Conservation (phyloP, 2,329 filamentous ascomycete genomes). For the Colletotrichum incanum region DNA sequence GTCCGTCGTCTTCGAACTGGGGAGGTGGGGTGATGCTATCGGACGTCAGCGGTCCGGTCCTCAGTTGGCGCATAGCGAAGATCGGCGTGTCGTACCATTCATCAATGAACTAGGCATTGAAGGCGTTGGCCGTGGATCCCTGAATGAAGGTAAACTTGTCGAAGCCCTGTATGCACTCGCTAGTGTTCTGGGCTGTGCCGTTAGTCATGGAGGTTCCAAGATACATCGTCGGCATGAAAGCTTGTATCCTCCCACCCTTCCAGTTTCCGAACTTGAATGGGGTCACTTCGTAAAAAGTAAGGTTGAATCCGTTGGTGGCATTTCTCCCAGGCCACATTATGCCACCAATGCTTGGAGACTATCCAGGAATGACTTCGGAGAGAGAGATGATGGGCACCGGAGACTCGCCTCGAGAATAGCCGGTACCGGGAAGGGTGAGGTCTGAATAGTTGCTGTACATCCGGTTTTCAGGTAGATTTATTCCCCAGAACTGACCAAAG, state of each 20-base stretch:
- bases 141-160: constrained; percentile 52
- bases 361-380: constrained; percentile 49
- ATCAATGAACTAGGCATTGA: constrained; percentile 49
- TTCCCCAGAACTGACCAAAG: constrained; percentile 50
- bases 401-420: constrained; percentile 45
- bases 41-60: constrained; percentile 32
- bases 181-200: constrained; percentile 48
- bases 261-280: constrained; percentile 54
- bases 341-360: constrained; percentile 48
- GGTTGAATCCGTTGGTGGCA: constrained; percentile 48
- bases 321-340: constrained; percentile 50
- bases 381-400: constrained; percentile 51
- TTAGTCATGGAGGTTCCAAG: constrained; percentile 50
- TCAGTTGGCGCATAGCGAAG: constrained; percentile 46
- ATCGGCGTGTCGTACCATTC: constrained; percentile 47
- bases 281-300: constrained; percentile 52
- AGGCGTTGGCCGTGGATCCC: constrained; percentile 50
- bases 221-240: constrained; percentile 49
- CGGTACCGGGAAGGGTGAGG: constrained; percentile 38
- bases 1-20: constrained; percentile 37
- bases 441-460: constrained; percentile 47
- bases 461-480: constrained; percentile 44
- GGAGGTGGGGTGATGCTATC: constrained; percentile 42
- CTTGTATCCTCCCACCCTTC: constrained; percentile 49
- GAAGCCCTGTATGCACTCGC: constrained; percentile 50